These are phyloP conservation scores for Oryza australiensis DNA, from an alignment of 176 grass and related monocot species.

Conservation along the genomic window DNA sequence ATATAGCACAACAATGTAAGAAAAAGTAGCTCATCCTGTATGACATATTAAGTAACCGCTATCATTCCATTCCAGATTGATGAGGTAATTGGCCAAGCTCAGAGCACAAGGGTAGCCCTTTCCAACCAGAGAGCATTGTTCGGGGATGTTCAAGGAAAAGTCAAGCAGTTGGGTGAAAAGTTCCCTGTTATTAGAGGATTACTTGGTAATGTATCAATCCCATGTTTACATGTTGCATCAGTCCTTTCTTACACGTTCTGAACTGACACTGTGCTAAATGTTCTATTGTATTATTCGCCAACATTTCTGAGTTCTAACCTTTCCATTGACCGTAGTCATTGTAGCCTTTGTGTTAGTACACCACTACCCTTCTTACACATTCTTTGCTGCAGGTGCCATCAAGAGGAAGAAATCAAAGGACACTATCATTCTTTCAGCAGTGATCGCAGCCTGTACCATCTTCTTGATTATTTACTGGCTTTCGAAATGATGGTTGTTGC, in stretches of 20 bases:
- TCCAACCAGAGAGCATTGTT: conserved; percentile 65
- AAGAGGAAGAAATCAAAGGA: conserved; percentile 97
- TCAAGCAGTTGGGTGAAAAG: conserved; percentile 93
- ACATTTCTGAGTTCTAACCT: neutral
- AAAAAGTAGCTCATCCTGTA: neutral
- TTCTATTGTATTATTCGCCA: neutral
- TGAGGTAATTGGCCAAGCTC: conserved; percentile 92
- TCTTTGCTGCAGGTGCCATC: conserved; percentile 66
- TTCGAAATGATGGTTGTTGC: conserved; percentile 61
- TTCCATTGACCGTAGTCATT: neutral
- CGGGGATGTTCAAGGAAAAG: conserved; percentile 91
- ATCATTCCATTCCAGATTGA: conserved; percentile 65
- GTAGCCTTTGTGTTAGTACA: neutral
- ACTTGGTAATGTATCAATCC: conserved; percentile 59
- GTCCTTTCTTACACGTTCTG: neutral
- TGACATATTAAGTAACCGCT: neutral
- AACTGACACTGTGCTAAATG: neutral
- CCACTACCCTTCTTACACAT: neutral
- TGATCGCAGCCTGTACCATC: conserved; percentile 84
- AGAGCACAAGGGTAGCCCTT: conserved; percentile 69
- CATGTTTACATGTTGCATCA: neutral
- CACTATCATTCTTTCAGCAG: conserved; percentile 89
- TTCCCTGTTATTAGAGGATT: conserved; percentile 85
- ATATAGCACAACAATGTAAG: neutral
- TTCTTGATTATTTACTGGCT: conserved; percentile 96